Evolutionary conservation across 2,329 filamentous ascomycete genomes (phyloP).

Genomic region (Trichoderma simmonsii): DNA sequence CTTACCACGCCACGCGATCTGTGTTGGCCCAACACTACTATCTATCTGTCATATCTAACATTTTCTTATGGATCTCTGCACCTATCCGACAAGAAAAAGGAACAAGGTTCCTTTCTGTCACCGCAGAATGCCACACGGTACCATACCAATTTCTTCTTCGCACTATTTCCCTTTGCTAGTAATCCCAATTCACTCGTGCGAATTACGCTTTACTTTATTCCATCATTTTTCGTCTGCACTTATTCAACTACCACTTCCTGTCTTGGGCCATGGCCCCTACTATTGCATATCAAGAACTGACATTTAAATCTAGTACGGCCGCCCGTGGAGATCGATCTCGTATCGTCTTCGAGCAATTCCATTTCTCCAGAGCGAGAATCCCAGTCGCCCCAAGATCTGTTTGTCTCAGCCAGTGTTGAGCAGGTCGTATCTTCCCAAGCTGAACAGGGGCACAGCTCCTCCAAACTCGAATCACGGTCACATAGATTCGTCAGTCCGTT

Average conservation of each 20-base stretch:
- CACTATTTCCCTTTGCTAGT: background rate
- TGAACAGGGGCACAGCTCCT: constrained; percentile 17
- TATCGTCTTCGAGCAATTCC: constrained; percentile 11
- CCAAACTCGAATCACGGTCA: background rate
- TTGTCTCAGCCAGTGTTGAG: constrained; percentile 18
- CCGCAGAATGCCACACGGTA: background rate
- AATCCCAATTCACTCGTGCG: background rate
- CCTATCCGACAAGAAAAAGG: background rate
- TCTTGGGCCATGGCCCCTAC: constrained; percentile 22
- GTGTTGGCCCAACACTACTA: background rate
- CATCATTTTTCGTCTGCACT: background rate
- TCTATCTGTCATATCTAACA: background rate
- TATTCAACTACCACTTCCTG: background rate
- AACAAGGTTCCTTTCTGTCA: background rate
- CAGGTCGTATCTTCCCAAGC: background rate
- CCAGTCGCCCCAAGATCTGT: constrained; percentile 22
- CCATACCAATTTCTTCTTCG: background rate
- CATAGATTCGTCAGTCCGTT: constrained; percentile 32
- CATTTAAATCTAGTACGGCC: constrained; percentile 27
- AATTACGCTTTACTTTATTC: background rate
- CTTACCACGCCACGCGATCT: background rate
- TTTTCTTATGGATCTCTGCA: background rate
- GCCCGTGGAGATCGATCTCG: constrained; percentile 19
- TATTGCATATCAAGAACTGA: constrained; percentile 29
- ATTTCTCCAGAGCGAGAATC: background rate